Base-by-base conservation (phyloP, 805 yeast genomes). In the Henningerozyma blattae region DNA sequence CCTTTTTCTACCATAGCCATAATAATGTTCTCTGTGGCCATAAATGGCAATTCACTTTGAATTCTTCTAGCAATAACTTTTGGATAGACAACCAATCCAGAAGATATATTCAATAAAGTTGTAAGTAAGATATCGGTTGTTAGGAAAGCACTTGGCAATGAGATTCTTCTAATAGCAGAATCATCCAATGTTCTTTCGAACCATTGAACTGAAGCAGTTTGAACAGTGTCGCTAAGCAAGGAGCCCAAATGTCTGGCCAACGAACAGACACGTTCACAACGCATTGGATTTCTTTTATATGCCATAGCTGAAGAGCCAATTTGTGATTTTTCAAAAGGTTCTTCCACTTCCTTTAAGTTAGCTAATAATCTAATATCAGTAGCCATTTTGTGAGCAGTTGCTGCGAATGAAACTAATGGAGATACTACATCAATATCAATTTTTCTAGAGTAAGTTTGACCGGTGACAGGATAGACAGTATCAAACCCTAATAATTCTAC, bases 1-100 rank as follows among this genome's bases (percentile, higher is more conserved):
- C 97, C 97, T 59, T 80, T 79, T 64, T 86, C 94, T 38, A 91
- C 98, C 96, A 91, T 91, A 34, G 98, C 98, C 98, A 91, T 91
- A 61, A 91, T 91, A 60, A 91, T 74, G 65, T 91, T 91, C 67
- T 91, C 98, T 38, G 98, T 91, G 46, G 98, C 98, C 98, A 91
- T 91, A 72, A 91, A 91, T 48, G 98, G 98, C 54, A 91, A 70
- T 64, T 91, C 98, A 34, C 95, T 72, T 58, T 56, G 75, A 62
- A 91, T 91, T 65, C 97, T 81, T 68, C 96, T 79, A 68, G 82
- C 95, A 53, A 91, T 91, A 50, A 91, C 98, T 73, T 91, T 89
- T 48, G 98, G 98, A 66, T 91, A 91, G 31, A 91, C 98, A 35
- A 91, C 98, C 44, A 91, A 70, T 15, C 98, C 98, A 27, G 93